Evolutionary conservation across 208 protist genomes (phyloP).

Genomic region (Leptomonas pyrrhocoris): DNA sequence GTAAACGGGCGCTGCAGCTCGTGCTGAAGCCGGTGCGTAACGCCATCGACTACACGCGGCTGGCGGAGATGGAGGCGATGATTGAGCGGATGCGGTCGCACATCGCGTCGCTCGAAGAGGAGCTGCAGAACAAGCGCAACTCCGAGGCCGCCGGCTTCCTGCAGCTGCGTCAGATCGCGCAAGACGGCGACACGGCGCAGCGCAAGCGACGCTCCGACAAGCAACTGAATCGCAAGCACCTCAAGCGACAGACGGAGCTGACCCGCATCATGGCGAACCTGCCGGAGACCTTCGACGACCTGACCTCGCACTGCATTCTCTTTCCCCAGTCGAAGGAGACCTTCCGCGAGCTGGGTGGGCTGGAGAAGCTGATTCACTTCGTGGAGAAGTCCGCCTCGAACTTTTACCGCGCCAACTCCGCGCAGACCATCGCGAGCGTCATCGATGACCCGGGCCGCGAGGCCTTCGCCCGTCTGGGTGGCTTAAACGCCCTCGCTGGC

Average conservation of each 20-base stretch:
- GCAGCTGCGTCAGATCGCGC: slow-evolving; percentile 77
- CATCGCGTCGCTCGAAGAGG: slow-evolving; percentile 84
- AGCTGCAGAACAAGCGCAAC: slow-evolving; percentile 65
- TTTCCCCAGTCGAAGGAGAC: slow-evolving; percentile 83
- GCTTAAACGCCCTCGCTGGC: slow-evolving; percentile 70
- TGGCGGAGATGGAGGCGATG: slow-evolving; percentile 94
- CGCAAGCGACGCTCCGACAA: slow-evolving; percentile 23
- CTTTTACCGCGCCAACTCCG: slow-evolving; percentile 87
- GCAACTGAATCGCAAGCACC: slow-evolving; percentile 38
- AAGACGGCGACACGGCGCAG: slow-evolving; percentile 37
- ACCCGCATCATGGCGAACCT: slow-evolving; percentile 89
- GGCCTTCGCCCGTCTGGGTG: slow-evolving; percentile 60
- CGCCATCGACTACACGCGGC: slow-evolving; percentile 90
- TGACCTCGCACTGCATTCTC: slow-evolving; percentile 90
- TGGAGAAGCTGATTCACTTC: slow-evolving; percentile 83
- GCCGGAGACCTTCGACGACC: slow-evolving; percentile 90
- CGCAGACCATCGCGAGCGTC: slow-evolving; percentile 88
- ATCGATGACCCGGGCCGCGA: slow-evolving; percentile 85
- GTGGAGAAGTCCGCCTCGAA: slow-evolving; percentile 81
- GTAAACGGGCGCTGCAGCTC: slow-evolving; percentile 87
- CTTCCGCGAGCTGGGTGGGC: slow-evolving; percentile 83
- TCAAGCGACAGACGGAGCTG: slow-evolving; percentile 89
- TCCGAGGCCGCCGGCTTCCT: slow-evolving; percentile 74
- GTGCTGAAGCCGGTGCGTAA: slow-evolving; percentile 88
- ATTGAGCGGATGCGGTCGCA: slow-evolving; percentile 92